Evolutionary conservation across 495 filamentous ascomycete genomes (phyloP).

Genomic region (Hypoxylon lienhwacheense): DNA sequence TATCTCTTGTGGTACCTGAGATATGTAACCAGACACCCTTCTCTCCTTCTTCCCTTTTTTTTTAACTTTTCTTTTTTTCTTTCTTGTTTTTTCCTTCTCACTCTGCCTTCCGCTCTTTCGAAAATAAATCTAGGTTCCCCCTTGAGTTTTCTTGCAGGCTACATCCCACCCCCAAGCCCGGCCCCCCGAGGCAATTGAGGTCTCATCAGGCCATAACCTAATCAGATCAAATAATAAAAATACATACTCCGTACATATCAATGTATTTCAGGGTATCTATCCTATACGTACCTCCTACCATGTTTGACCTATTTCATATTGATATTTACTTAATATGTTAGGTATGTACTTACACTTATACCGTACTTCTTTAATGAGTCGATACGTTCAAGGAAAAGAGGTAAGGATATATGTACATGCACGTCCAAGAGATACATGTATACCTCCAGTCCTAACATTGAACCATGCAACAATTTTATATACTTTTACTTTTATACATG

Average conservation of each 20-base stretch:
- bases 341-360: neutral
- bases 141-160: slow-evolving; percentile 12
- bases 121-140: slow-evolving; percentile 5
- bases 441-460: too few relatives aligned
- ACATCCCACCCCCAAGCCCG: slow-evolving; percentile 14
- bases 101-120: slow-evolving; percentile 8
- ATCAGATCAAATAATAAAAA: slow-evolving; percentile 18
- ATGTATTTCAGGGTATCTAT: neutral
- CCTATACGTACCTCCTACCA: too few relatives aligned
- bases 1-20: slow-evolving; percentile 35
- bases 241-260: neutral
- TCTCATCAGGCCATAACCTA: slow-evolving; percentile 27
- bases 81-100: slow-evolving; percentile 8
- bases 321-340: too few relatives aligned
- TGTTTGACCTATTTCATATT: too few relatives aligned
- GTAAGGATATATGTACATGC: neutral
- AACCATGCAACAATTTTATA: too few relatives aligned
- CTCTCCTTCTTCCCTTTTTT: slow-evolving; percentile 3
- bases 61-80: neutral
- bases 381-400: too few relatives aligned
- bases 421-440: too few relatives aligned
- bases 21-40: slow-evolving; percentile 23
- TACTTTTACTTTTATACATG: too few relatives aligned
- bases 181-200: slow-evolving; percentile 18
- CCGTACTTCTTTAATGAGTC: too few relatives aligned